Base-by-base conservation (phyloP, 345 rosid genomes). In the Hirschfeldia incana region DNA sequence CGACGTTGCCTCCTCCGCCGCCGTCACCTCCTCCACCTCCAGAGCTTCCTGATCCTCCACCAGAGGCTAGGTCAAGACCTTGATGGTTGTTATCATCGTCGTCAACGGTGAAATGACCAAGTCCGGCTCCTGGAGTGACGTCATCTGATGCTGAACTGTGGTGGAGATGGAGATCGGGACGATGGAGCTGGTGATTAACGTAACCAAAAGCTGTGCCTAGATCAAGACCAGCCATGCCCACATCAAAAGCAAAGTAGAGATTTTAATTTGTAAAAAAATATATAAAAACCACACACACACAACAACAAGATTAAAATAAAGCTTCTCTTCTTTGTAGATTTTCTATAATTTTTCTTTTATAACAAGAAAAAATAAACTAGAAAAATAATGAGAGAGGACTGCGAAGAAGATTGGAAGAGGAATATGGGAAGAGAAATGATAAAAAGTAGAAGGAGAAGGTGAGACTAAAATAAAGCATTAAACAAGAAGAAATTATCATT, bases 181-280 rank as follows among this genome's bases (percentile, higher is more conserved):
- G 86, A 67, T 80, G 83, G 51, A 80, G 84, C 58, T 83, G 86
- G 26, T 81, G 84, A 53, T 81, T 76, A 71, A 79, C 80, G 76
- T 83, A 85, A 65, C 82, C 78, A 76, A 81, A 81, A 81, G 86
- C 80, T 78, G 85, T 79, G 57, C 88, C 84, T 81, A 85, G 81
- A 85, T 85, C 88, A 79, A 85, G 86, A 81, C 86, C 86, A 65
- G 88, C 85, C 88, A 85, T 83, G 80, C 76, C 58, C 67, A 80
- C 80, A 80, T 76, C 84, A 75, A 81, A 75, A 73, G 74, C 72
- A 60, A 65, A 75, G 66, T 11, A 74, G 62, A 59, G 59, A 73
- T 69, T 69, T 67, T 62, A 63, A 61, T 64, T 78, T 60, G 69
- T 70, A 55, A 80, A 83, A 69, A 72, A 65, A 53, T 64, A 67